phyloP scores from a whole-genome alignment of 371 early-diverging fungal species.

The Batkoa obscura region DNA sequence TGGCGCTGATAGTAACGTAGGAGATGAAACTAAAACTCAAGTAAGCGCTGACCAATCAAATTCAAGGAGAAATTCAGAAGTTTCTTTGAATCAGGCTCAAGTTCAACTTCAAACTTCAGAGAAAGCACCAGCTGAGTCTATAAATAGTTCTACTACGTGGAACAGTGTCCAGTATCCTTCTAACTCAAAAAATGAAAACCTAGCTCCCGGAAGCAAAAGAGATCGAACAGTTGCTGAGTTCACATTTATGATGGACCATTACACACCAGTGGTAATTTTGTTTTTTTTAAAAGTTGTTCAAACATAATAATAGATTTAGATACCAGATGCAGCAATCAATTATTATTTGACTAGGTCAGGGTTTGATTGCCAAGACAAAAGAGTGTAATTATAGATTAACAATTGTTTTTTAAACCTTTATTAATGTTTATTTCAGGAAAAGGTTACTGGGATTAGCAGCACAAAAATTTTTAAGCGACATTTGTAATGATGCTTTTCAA shows the following conservation, averaged over 20 bases:
- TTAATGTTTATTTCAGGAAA: slow-evolving; percentile 27
- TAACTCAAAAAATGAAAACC: not conserved
- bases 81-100: not conserved
- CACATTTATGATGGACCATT: slow-evolving; percentile 69
- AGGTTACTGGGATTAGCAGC: slow-evolving; percentile 75
- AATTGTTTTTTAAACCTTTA: not conserved
- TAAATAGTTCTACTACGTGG: not conserved
- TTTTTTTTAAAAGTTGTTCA: not conserved
- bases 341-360: slow-evolving; percentile 87
- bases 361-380: slow-evolving; percentile 75
- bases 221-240: slow-evolving; percentile 69
- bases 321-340: slow-evolving; percentile 95
- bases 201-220: slow-evolving; percentile 11
- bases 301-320: slow-evolving; percentile 14
- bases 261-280: slow-evolving; percentile 53
- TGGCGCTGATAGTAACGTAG: too few species aligned
- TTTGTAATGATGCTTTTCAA: slow-evolving; percentile 87
- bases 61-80: too few species aligned
- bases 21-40: too few species aligned
- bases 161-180: not conserved
- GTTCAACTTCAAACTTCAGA: not conserved
- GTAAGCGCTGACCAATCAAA: too few species aligned
- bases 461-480: slow-evolving; percentile 88
- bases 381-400: slow-evolving; percentile 32
- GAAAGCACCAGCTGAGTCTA: not conserved